Evolutionary conservation across 1,284 basidiomycete genomes (phyloP), one percentile per base, ranked within the genome.

Genomic region (Cryptococcus sp.): DNA sequence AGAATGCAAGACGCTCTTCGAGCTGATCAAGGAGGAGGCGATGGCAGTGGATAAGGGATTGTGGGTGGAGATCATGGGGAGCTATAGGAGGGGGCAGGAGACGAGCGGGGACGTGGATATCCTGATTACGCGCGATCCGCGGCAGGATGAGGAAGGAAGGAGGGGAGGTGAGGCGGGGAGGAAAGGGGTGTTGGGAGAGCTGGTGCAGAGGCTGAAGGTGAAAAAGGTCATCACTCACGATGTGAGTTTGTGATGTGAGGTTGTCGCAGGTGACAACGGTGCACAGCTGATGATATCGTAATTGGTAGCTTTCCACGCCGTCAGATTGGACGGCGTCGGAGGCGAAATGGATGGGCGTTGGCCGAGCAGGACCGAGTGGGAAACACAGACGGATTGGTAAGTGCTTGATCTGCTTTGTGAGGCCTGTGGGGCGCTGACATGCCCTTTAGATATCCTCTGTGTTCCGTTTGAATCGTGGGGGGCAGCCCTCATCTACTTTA

Each of bases 101-200:
- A 83, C 84, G 50, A 93, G 88, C 55, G 91, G 92, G 1, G 92
- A 95, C 71, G 90, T 96, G 55, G 92, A 96, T 72, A 85, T 95
- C 50, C 73, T 95, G 57, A 86, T 95, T 63, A 91, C 89, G 0
- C 84, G 90, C 15, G 81, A 85, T 23, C 80, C 83, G 0, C 72
- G 80, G 3, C 89, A 92, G 65, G 89, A 89, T 0, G 81, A 77
- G 56, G 87, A 85, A 0, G 91, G 93, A 68, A 73, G 77, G 54
- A 9, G 28, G 9, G 28, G 28, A 9, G 28, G 28, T 33, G 28
- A 9, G 9, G 45, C 46, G 45, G 20, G 24, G 5, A 20, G 20
- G 15, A 53, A 44, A 45, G 88, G 90, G 82, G 65, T 66, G 59
- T 59, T 69, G 20, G 36, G 77, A 0, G 77, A 74, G 40, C 79